phyloP scores from a whole-genome alignment of 2,329 filamentous ascomycete genomes.

The Bretziella fagacearum region DNA sequence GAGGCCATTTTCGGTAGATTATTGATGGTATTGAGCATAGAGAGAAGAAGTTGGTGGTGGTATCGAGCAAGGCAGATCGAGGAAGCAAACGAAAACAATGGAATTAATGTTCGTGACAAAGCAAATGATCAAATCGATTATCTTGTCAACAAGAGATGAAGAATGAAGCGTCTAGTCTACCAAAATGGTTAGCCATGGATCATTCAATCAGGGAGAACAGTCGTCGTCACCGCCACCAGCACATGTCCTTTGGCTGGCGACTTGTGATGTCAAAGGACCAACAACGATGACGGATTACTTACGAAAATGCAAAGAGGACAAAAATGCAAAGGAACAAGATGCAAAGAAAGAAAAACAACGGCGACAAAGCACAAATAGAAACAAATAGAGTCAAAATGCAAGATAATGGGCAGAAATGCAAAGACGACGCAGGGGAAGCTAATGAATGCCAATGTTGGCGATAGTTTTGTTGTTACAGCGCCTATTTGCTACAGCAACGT shows the following conservation, averaged over 20 bases:
- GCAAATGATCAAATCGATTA: no score
- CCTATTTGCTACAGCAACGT: constrained; percentile 1
- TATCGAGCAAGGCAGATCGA: neutral
- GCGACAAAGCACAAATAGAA: neutral
- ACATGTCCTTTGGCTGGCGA: no score
- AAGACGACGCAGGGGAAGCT: neutral
- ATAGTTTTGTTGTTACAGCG: neutral
- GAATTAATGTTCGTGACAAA: no score
- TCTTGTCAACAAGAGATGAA: neutral
- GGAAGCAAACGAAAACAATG: neutral
- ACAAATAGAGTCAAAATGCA: neutral
- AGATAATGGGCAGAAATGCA: neutral
- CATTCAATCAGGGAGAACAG: no score
- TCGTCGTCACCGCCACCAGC: no score
- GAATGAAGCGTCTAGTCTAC: neutral
- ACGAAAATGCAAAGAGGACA: no score
- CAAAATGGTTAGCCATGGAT: no score
- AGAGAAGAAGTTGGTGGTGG: neutral
- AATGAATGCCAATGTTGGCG: neutral
- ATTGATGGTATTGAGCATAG: neutral
- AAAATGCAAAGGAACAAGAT: no score
- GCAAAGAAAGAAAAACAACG: no score
- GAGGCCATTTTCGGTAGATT: neutral
- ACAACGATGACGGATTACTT: no score
- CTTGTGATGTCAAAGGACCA: no score